Base-by-base conservation (phyloP, 1,139 yeast species). In the Yamadazyma diospyri region DNA sequence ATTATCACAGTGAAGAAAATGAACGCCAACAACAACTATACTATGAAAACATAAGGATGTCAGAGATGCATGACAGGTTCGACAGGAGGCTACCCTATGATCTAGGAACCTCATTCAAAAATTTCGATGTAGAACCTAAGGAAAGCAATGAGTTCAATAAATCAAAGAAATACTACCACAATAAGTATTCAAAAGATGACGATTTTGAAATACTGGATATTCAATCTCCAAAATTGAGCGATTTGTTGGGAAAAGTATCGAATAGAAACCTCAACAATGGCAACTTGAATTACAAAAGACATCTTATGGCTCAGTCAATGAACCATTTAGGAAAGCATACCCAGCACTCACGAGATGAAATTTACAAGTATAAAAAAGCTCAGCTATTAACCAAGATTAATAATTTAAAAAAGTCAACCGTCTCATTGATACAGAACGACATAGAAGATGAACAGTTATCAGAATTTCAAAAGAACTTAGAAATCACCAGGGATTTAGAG, bases 371-470 rank as follows among this genome's bases (percentile, higher is more conserved):
- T 7, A 39, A 38, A n/a, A 42, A 41, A 25, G 44, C 45, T 16
- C 36, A 40, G 7, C 45, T 66, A 11, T 38, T 64, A 16, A 37
- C 46, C n/a, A 47, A 55, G 30, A 45, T 68, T 16, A 38, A 49
- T 11, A 43, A 50, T 33, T 49, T 69, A 17, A 48, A 54, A 24
- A 34, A 45, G 2, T 57, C 67, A 4, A 53, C 45, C 15, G 46
- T 68, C 1, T 34, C 45, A 2, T 57, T 60, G 27, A 46, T 45
- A 3, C 45, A 49, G 21, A 34, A 32, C 30, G 30, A 13, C 14
- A 53, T 64, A 14, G 36, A 46, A 10, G 69, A 65, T 42, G 55
- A 49, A 4, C 69, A 63, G 23, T 52, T 69, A 18, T 27, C 36
- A 8, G 35, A 39, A 10, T 41, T 36, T 19, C 47, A 48, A 16